phyloP scores from a whole-genome alignment of 2,329 filamentous ascomycete genomes.

The Aspergillus fructus region DNA sequence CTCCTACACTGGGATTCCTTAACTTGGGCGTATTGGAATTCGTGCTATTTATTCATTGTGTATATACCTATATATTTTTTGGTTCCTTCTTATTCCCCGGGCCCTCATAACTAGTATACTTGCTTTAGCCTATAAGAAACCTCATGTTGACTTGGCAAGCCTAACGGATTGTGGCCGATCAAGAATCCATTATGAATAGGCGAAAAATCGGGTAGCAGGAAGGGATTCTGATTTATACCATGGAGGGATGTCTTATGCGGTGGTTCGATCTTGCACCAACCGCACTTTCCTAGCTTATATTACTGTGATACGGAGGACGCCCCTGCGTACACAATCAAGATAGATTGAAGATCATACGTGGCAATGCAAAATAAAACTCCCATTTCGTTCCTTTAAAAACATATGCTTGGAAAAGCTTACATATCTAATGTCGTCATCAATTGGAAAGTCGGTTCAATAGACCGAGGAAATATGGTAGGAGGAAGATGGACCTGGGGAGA shows the following conservation, averaged over 20 bases:
- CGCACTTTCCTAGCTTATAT: too few species aligned
- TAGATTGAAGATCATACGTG: constrained; percentile 58
- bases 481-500: not conserved
- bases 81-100: not conserved
- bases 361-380: constrained; percentile 51
- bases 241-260: too few species aligned
- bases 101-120: not conserved
- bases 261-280: too few species aligned
- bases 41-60: not conserved
- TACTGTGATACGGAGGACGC: too few species aligned
- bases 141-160: not conserved
- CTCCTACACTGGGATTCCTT: not conserved
- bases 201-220: too few species aligned
- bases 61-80: not conserved
- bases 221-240: too few species aligned
- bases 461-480: not conserved
- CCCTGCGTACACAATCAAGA: not conserved
- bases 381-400: constrained; percentile 12
- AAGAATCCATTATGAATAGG: too few species aligned
- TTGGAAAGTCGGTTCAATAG: constrained; percentile 7
- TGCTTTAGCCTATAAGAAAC: not conserved
- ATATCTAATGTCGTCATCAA: constrained; percentile 5
- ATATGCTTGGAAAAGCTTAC: not conserved
- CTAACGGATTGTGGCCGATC: not conserved
- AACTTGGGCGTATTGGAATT: not conserved